Evolutionary conservation across 2,329 filamentous ascomycete genomes (phyloP), one percentile per base, ranked within the genome.

Genomic region (Aspergillus sp.): DNA sequence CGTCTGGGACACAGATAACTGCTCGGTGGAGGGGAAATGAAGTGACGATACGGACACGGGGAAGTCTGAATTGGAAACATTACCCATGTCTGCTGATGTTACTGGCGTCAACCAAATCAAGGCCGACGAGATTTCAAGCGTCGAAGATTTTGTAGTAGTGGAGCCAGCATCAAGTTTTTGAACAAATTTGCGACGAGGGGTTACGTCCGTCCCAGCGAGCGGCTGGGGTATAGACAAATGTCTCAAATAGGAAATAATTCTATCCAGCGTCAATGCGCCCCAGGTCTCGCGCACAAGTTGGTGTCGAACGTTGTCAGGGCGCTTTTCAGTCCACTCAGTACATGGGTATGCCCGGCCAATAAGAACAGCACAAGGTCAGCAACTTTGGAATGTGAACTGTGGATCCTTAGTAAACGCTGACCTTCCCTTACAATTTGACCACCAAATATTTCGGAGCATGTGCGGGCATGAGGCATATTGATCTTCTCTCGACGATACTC

Each of bases 1-100:
- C 4, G 84, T 88, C 65, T 85, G 84, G 38, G 88, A 91, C 72
- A 94, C 85, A 65, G 89, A 88, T 66, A 87, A 86, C n/a, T 80
- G 79, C 57, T 67, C 66, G 34, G 80, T 76, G 19, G 79, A 78
- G 23, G 85, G 82, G 70, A 88, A 87, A 66, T 87, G 81, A 57
- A 87, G 77, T 51, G 74, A 72, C 23, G 76, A 76, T 28, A 80
- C 59, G 19, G 77, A 77, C 54, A 74, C 66, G 28, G 76, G 76
- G 51, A 71, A 72, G 28, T 69, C 68, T 58, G 73, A 64, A 47
- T 65, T 68, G 34, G 60, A 66, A 23, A 56, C 67, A 34, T 57
- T 67, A n/a, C 59, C 68, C 72, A 74, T 76, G 62, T 64, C 68
- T 48, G 50, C 51, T 48, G 34, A 52, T 15, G 31, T 58, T 53